Evolutionary conservation across 2,329 filamentous ascomycete species (phyloP).

Genomic region (Aspergillus floridensis): DNA sequence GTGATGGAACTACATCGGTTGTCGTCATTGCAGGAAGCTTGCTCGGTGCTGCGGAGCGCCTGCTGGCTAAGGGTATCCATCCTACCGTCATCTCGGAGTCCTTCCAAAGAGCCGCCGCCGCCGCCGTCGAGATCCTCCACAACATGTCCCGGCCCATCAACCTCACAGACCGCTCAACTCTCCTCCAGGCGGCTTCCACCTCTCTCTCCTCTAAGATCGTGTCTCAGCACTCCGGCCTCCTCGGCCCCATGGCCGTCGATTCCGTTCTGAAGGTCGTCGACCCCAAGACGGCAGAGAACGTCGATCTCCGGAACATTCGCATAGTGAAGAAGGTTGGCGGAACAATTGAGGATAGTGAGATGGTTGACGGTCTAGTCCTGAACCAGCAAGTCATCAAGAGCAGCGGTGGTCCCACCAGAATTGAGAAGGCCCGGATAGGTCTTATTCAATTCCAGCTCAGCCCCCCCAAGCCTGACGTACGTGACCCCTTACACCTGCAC

Average conservation of each 20-base stretch:
- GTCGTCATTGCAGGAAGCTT: conserved; percentile 97
- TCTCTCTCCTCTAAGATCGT: conserved; percentile 98
- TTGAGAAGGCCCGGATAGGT: conserved; percentile 96
- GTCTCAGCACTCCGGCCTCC: conserved; percentile 88
- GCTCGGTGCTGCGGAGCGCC: conserved; percentile 85
- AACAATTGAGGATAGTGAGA: conserved; percentile 96
- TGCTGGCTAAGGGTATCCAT: conserved; percentile 90
- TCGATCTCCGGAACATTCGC: conserved; percentile 92
- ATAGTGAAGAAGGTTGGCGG: conserved; percentile 97
- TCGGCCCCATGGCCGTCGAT: conserved; percentile 98
- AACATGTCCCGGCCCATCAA: conserved; percentile 94
- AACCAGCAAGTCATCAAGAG: conserved; percentile 92
- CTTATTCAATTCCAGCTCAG: conserved; percentile 98
- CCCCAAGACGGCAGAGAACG: conserved; percentile 90
- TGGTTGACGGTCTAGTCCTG: conserved; percentile 90
- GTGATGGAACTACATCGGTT: conserved; percentile 96
- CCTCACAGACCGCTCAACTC: conserved; percentile 79
- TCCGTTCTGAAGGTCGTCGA: conserved; percentile 95
- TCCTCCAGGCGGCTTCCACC: conserved; percentile 94
- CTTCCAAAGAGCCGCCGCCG: conserved; percentile 90
- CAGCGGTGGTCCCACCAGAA: conserved; percentile 81
- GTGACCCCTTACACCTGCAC: conserved; percentile 29
- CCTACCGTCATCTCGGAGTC: conserved; percentile 96
- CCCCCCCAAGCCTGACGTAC: conserved; percentile 91
- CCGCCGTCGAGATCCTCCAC: conserved; percentile 84